Percentiles rank a stretch among this genome's conserved stretches.
Conservation (phyloP, 1,284 basidiomycete genomes). For the Microbotryum violaceum region DNA sequence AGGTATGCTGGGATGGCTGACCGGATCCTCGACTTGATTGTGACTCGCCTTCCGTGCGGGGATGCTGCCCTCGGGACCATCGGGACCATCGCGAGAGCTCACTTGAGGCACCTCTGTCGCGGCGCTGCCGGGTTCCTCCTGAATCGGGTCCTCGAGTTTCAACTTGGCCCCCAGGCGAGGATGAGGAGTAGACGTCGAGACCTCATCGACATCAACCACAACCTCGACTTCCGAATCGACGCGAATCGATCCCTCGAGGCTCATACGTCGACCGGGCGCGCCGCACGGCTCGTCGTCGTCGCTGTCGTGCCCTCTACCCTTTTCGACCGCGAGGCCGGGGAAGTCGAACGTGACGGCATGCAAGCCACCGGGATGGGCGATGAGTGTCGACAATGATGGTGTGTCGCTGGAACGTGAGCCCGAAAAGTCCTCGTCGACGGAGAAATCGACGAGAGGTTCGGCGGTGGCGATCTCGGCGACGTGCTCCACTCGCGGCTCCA, state of each 20-base stretch:
- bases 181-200: no score
- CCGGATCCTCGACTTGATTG: no score
- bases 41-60: no score
- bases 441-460: conserved; percentile 7
- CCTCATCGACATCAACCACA: conserved; percentile 9
- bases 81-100: no score
- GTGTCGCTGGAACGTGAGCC: not conserved
- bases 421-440: conserved; percentile 3
- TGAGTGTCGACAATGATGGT: conserved; percentile 2
- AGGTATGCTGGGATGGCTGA: no score
- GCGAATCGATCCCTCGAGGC: conserved; percentile 20
- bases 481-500: conserved; percentile 8
- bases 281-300: not conserved
- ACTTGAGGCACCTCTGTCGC: no score
- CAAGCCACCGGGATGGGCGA: conserved; percentile 12
- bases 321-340: not conserved
- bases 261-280: conserved; percentile 17
- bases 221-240: conserved; percentile 21
- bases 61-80: no score
- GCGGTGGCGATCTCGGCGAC: conserved; percentile 21
- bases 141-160: no score
- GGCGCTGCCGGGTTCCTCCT: no score
- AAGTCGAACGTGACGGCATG: conserved; percentile 14
- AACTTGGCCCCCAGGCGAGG: no score
- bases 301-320: not conserved